Evolutionary conservation across 1,284 basidiomycete genomes (phyloP).

Genomic region (Trametes polyzona): DNA sequence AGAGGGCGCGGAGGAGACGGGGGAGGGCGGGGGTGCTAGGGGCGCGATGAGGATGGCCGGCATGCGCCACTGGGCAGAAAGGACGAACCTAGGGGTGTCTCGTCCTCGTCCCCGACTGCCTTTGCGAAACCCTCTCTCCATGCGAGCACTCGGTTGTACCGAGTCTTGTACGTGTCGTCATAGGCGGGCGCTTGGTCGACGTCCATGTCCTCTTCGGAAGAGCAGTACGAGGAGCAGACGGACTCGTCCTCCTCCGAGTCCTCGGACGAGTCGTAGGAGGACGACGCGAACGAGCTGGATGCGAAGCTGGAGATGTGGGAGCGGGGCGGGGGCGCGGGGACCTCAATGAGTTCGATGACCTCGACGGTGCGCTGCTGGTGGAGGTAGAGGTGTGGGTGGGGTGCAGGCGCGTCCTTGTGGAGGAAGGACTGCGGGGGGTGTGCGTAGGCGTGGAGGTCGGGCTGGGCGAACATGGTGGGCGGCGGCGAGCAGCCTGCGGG

Average conservation of each 20-base stretch:
- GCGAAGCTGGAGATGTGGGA: conserved; percentile 40
- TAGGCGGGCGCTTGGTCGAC: conserved; percentile 37
- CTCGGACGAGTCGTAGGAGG: conserved; percentile 41
- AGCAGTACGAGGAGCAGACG: conserved; percentile 65
- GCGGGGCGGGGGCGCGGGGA: conserved; percentile 57
- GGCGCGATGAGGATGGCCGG: conserved; percentile 8
- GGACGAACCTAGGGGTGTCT: conserved; percentile 29
- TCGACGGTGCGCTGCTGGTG: conserved; percentile 58
- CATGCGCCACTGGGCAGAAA: conserved; percentile 7
- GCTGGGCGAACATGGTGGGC: conserved; percentile 25
- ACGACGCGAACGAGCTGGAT: conserved; percentile 43
- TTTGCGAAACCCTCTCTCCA: conserved; percentile 56
- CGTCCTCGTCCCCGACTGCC: conserved; percentile 27
- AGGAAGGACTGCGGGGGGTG: conserved; percentile 39
- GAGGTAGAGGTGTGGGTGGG: conserved; percentile 49
- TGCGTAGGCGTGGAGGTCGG: conserved; percentile 34
- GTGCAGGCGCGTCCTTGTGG: conserved; percentile 38
- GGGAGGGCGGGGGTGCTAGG: conserved; percentile 24
- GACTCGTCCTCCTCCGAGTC: conserved; percentile 48
- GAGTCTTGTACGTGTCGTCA: conserved; percentile 53
- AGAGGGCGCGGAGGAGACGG: conserved; percentile 25
- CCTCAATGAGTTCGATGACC: conserved; percentile 77
- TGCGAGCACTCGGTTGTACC: conserved; percentile 60
- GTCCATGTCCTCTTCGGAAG: conserved; percentile 49
- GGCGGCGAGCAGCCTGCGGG: conserved; percentile 11